phyloP scores from a whole-genome alignment of 2,329 filamentous ascomycete genomes.

The Nemania serpens region DNA sequence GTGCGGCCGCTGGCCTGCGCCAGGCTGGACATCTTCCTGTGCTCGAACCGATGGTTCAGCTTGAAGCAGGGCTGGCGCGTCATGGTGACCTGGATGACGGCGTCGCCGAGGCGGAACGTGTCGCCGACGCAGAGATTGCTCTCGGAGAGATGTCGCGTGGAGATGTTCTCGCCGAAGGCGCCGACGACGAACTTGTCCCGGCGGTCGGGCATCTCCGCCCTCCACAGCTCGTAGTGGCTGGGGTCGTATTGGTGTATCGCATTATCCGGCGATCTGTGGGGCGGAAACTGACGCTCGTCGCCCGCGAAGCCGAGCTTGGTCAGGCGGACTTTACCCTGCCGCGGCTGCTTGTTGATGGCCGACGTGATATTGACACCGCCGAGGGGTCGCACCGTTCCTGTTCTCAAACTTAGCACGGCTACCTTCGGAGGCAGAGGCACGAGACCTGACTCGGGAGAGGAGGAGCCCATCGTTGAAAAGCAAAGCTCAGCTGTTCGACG shows the following conservation, averaged over 20 bases:
- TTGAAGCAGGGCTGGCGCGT: constrained; percentile 69
- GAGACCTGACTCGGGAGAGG: constrained; percentile 25
- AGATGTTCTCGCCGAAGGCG: constrained; percentile 68
- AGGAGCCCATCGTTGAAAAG: constrained; percentile 30
- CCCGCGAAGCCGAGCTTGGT: constrained; percentile 55
- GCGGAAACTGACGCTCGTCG: constrained; percentile 63
- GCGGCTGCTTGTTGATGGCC: constrained; percentile 60
- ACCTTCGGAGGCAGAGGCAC: constrained; percentile 46
- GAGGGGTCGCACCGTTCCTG: constrained; percentile 59
- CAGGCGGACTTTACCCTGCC: constrained; percentile 51
- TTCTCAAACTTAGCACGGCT: constrained; percentile 60
- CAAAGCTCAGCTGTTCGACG: not conserved
- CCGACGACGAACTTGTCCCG: constrained; percentile 58
- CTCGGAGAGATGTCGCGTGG: constrained; percentile 61
- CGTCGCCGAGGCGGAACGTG: constrained; percentile 54
- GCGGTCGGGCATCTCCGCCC: constrained; percentile 53
- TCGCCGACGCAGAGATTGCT: constrained; percentile 68
- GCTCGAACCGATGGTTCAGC: constrained; percentile 67
- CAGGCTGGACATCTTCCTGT: constrained; percentile 62
- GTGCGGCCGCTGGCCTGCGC: constrained; percentile 62
- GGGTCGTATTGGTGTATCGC: constrained; percentile 64
- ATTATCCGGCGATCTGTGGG: constrained; percentile 65
- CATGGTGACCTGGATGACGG: constrained; percentile 63
- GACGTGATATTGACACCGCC: constrained; percentile 55
- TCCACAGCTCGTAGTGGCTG: constrained; percentile 62